phyloP scores from a whole-genome alignment of 1,284 basidiomycete genomes.

The Ustilago xerochloae region DNA sequence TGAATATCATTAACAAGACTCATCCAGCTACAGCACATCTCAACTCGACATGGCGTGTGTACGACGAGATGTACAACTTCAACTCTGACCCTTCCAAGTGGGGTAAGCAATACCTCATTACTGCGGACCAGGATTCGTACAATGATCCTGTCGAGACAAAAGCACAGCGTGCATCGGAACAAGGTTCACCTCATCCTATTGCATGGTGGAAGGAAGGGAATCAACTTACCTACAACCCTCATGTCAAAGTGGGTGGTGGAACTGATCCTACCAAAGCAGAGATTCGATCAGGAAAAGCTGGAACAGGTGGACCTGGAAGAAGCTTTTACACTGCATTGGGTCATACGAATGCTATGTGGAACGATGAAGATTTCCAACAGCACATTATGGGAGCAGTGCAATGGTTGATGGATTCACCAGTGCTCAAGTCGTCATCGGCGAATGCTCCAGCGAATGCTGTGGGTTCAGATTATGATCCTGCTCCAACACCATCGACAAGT shows the following conservation, averaged over 20 bases:
- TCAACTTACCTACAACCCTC: conserved; percentile 42
- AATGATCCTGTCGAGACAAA: conserved; percentile 38
- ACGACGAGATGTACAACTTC: conserved; percentile 62
- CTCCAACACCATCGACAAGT: background rate
- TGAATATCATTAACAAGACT: conserved; percentile 43
- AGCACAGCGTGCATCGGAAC: conserved; percentile 27
- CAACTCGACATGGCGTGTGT: conserved; percentile 48
- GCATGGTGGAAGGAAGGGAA: conserved; percentile 61
- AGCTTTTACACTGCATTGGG: conserved; percentile 57
- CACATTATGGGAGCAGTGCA: conserved; percentile 54
- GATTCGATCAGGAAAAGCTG: conserved; percentile 39
- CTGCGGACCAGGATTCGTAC: conserved; percentile 50
- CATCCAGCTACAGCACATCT: conserved; percentile 55
- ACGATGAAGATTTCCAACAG: conserved; percentile 40
- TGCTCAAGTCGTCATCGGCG: conserved; percentile 27
- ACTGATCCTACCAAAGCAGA: conserved; percentile 47
- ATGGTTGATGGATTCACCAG: conserved; percentile 55
- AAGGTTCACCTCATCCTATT: conserved; percentile 56
- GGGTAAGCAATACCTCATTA: conserved; percentile 51
- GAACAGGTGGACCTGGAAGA: conserved; percentile 49
- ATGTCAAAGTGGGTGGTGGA: conserved; percentile 48
- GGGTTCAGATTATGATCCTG: conserved; percentile 22
- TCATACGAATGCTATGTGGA: conserved; percentile 53
- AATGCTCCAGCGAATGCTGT: conserved; percentile 21
- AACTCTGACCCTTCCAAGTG: conserved; percentile 46